Percentiles rank a stretch among this genome's conserved stretches.
Evolutionary conservation across 2,329 filamentous ascomycete genomes (phyloP).

Genomic region (Talaromyces sp.): DNA sequence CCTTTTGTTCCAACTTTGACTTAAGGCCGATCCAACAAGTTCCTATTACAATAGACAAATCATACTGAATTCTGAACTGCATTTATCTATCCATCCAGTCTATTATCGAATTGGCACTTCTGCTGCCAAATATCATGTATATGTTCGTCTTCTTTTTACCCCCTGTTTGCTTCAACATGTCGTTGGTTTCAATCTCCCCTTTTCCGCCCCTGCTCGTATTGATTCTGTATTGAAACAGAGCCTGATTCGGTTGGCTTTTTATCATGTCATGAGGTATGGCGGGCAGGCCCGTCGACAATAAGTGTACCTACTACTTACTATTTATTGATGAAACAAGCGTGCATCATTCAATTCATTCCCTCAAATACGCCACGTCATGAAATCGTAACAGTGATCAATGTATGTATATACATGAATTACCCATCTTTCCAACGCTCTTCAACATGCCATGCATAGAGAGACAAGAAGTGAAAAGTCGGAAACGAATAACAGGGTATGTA

Average conservation of each 20-base stretch:
- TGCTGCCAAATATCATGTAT: background rate
- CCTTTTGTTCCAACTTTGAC: background rate
- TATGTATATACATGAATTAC: background rate
- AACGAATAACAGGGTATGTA: background rate
- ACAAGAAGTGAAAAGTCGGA: background rate
- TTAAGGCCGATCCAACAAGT: background rate
- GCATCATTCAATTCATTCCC: background rate
- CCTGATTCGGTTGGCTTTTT: background rate
- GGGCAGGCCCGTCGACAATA: background rate
- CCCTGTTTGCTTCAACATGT: background rate
- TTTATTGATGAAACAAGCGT: slow-evolving; percentile 1
- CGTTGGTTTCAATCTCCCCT: background rate
- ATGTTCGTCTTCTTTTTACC: background rate
- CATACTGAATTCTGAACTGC: background rate
- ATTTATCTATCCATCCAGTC: background rate
- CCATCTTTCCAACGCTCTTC: background rate
- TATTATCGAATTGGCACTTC: background rate
- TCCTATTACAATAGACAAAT: background rate
- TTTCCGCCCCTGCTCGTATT: background rate
- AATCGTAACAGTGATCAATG: background rate
- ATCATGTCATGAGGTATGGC: background rate
- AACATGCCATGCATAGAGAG: background rate
- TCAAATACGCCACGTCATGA: background rate
- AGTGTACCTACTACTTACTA: slow-evolving; percentile 1
- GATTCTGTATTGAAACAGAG: background rate